Evolutionary conservation across 2,329 filamentous ascomycete species (phyloP), one percentile per base, ranked within the genome.

Genomic region (Xylaria sp.): DNA sequence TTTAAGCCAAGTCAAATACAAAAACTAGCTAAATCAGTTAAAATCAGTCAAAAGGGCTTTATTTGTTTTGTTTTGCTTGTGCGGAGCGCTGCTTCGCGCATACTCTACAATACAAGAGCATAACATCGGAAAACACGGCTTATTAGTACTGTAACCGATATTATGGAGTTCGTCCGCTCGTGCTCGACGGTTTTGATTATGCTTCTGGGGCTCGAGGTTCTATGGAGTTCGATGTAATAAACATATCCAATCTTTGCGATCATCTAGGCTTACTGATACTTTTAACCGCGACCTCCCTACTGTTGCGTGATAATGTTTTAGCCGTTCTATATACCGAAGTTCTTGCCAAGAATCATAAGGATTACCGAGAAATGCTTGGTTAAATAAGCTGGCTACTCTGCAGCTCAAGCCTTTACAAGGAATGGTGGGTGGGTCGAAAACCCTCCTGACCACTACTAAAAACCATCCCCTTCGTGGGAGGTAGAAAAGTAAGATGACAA

Each of bases 201-300:
- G 74, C 76, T 1, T 16, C 48, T 4, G 73, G 75, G 0, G 54
- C 60, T n/a, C 48, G n/a, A 60, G 65, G 80, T 1, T 83, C 85
- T 0, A 74, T 73, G 0, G 32, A 67, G 1, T 91, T 90, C 70
- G 83, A 89, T 72, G 79, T 86, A 3, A 86, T 91, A 58, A 87
- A 90, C 69, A 88, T 86, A 0, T 87, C 75, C 51, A 84, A 83
- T 53, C 76, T 87, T 4, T 75, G 79, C 6, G 83, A 85, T 68
- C 78, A 83, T 54, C 27, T 84, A 4, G 84, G 84, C 23, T 67
- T 75, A 9, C 63, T 87, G 3, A 84, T 83, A 63, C 40, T 87
- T 6, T 71, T 87, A 5, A 73, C 82, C 13, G 81, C 86, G 0
- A 76, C 82, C 0, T 73, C 79, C 0, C 85, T 86, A 1, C 72